Conservation (phyloP, 2,329 filamentous ascomycete genomes). For the Parafenestella ontariensis region DNA sequence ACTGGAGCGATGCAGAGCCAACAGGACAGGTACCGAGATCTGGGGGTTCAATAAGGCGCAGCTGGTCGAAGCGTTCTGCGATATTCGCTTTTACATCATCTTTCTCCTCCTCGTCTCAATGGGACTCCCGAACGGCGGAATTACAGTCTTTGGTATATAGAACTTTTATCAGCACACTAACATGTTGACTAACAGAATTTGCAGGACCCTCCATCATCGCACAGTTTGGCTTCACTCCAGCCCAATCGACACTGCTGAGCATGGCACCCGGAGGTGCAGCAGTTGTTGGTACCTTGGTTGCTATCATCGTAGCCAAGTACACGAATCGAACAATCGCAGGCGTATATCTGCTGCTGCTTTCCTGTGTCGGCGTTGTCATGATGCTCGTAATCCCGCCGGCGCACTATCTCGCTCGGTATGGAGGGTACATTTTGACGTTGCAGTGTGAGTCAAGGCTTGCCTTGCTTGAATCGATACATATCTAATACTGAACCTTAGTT, state of each 20-base stretch:
- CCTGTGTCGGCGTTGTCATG: neutral
- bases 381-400: neutral
- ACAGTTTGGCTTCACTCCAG: neutral
- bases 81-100: neutral
- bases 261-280: neutral
- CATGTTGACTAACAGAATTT: neutral
- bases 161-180: neutral
- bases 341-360: neutral
- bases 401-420: neutral
- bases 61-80: neutral
- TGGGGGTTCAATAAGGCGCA: neutral
- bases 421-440: neutral
- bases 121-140: neutral
- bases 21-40: neutral
- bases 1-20: neutral
- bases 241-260: neutral
- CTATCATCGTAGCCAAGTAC: neutral
- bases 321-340: neutral
- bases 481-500: neutral
- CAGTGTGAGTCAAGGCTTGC: neutral
- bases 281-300: neutral
- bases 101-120: neutral
- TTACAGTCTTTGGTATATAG: neutral
- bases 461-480: neutral
- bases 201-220: neutral